A percentile compares a stretch with the other conserved stretches of the same genome.
Evolutionary conservation across 768 basidiomycete species (phyloP).

Genomic region (Hebeloma cylindrosporum): DNA sequence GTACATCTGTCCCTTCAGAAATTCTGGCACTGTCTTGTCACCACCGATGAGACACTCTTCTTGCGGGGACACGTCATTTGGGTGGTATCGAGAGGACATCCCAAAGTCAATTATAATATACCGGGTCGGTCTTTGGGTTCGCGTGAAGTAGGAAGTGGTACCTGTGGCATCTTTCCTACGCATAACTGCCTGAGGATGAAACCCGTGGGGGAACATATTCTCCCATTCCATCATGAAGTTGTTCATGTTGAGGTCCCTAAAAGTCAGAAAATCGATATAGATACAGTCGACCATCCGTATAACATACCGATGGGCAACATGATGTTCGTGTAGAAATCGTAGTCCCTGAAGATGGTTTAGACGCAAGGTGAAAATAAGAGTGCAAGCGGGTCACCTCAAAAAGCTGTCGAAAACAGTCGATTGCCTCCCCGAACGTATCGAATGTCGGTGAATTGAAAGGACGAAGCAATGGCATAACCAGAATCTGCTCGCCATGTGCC

Average conservation of each 20-base stretch:
- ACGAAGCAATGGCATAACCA: slow-evolving; percentile 34
- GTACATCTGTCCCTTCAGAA: slow-evolving; percentile 13
- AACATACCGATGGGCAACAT: slow-evolving; percentile 19
- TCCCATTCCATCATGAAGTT: slow-evolving; percentile 23
- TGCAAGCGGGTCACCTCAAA: slow-evolving; percentile 7
- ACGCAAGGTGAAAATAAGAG: not conserved
- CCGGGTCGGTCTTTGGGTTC: slow-evolving; percentile 28
- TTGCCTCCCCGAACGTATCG: slow-evolving; percentile 18
- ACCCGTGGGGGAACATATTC: slow-evolving; percentile 16
- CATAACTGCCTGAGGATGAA: slow-evolving; percentile 16
- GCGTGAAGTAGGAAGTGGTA: slow-evolving; percentile 16
- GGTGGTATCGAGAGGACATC: slow-evolving; percentile 27
- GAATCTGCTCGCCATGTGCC: no score
- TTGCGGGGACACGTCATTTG: slow-evolving; percentile 21
- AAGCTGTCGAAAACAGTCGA: slow-evolving; percentile 21
- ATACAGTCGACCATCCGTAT: not conserved
- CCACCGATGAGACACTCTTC: slow-evolving; percentile 36
- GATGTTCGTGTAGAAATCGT: slow-evolving; percentile 14
- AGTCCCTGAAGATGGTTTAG: slow-evolving; percentile 4
- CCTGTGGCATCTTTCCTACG: slow-evolving; percentile 20
- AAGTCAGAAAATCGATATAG: not conserved
- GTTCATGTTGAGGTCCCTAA: slow-evolving; percentile 15
- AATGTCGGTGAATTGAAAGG: slow-evolving; percentile 27
- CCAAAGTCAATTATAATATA: slow-evolving; percentile 43
- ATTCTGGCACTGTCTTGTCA: slow-evolving; percentile 40